Conservation (phyloP, 2,329 filamentous ascomycete species). For the Acarospora socialis region DNA sequence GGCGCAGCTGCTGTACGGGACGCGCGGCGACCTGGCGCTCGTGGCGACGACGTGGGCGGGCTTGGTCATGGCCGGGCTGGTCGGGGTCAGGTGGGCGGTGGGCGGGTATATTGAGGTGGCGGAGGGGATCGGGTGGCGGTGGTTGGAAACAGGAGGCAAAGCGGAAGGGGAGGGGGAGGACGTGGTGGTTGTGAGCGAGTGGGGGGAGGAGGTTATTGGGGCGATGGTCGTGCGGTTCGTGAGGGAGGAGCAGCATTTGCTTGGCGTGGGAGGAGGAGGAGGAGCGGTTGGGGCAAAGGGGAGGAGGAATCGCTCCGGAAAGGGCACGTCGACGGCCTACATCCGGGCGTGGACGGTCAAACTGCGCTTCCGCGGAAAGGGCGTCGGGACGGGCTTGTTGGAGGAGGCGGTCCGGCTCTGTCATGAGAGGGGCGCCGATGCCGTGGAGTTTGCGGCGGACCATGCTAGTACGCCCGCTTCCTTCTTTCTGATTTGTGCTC, state of each 20-base stretch:
- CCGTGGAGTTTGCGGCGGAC: constrained; percentile 55
- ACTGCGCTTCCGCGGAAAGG: constrained; percentile 52
- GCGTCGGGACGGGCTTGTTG: constrained; percentile 58
- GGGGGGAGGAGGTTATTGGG: constrained; percentile 9
- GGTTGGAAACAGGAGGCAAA: background rate
- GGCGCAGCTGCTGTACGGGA: too few species aligned
- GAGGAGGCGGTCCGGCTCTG: constrained; percentile 57
- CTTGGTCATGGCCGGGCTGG: too few species aligned
- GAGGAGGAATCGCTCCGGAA: background rate
- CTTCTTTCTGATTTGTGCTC: too few species aligned
- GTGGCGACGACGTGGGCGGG: constrained; percentile 3
- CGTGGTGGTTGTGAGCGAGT: constrained; percentile 10
- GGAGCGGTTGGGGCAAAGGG: too few species aligned
- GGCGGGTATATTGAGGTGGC: too few species aligned
- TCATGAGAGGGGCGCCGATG: constrained; percentile 51
- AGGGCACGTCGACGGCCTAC: constrained; percentile 10
- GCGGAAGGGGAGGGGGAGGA: constrained; percentile 3
- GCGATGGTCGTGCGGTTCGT: constrained; percentile 10
- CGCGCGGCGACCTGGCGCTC: constrained; percentile 5
- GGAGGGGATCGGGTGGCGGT: too few species aligned
- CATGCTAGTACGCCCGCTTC: constrained; percentile 43
- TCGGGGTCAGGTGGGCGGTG: too few species aligned
- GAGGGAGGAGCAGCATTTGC: too few species aligned
- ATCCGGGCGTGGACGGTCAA: constrained; percentile 74
- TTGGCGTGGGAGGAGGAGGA: too few species aligned